These are phyloP conservation scores for Aphanomyces stellatus DNA, from an alignment of 352 stramenopile species.

Conservation along the genomic window DNA sequence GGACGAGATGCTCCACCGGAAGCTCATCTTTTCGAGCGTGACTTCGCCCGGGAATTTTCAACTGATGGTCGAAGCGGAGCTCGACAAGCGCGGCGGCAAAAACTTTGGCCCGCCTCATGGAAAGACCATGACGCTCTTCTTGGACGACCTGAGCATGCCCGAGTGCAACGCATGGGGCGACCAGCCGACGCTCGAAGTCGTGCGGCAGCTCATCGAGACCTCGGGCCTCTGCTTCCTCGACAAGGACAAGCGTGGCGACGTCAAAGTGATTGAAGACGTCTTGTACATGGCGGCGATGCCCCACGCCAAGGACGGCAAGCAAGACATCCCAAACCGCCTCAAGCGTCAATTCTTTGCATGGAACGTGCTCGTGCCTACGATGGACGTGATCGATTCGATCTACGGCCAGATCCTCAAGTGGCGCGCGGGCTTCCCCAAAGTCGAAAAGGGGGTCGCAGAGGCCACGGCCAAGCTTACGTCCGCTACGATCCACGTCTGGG, in stretches of 20 bases:
- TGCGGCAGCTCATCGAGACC: conserved; percentile 61
- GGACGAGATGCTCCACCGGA: conserved; percentile 57
- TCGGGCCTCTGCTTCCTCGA: conserved; percentile 67
- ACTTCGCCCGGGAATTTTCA: conserved; percentile 78
- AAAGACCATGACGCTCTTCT: conserved; percentile 69
- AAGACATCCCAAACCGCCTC: conserved; percentile 84
- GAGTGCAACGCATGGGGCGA: conserved; percentile 63
- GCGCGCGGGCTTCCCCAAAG: conserved; percentile 29
- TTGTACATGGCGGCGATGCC: conserved; percentile 57
- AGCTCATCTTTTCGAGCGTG: conserved; percentile 84
- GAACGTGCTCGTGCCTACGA: conserved; percentile 65
- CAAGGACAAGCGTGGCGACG: conserved; percentile 74
- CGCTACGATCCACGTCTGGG: conserved; percentile 55
- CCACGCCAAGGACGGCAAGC: conserved; percentile 47
- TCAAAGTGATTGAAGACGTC: conserved; percentile 65
- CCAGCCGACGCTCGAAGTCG: conserved; percentile 66
- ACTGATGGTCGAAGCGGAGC: conserved; percentile 48
- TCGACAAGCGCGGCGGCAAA: conserved; percentile 76
- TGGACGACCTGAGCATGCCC: conserved; percentile 72
- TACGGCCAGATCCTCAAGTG: conserved; percentile 75
- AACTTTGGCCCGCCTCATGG: conserved; percentile 61
- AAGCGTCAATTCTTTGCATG: conserved; percentile 87
- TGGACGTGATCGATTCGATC: conserved; percentile 78
- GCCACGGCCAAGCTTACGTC: conserved; percentile 35
- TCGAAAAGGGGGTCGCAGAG: conserved; percentile 33